Evolutionary conservation across 768 basidiomycete species (phyloP).

Genomic region (Symmetrospora coprosmae): DNA sequence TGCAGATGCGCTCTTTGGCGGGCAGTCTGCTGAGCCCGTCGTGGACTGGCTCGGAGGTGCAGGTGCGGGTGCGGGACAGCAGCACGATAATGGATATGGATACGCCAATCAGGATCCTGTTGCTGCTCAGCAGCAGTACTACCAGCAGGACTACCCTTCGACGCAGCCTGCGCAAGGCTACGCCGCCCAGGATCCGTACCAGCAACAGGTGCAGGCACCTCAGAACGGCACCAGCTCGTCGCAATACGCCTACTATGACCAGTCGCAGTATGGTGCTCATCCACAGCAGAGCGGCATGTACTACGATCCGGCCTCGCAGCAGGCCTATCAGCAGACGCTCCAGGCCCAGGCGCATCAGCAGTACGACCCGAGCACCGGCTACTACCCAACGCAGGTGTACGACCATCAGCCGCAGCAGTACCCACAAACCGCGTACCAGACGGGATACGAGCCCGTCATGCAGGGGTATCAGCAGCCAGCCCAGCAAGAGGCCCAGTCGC

Average conservation of each 20-base stretch:
- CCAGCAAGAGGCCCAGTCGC: not conserved
- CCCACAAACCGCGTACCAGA: not conserved
- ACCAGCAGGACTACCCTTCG: not conserved
- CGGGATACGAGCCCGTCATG: not conserved
- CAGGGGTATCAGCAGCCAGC: not conserved
- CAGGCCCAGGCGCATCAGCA: conserved; percentile 15
- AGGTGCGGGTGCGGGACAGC: not conserved
- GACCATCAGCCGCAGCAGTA: conserved; percentile 4
- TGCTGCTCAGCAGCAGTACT: not conserved
- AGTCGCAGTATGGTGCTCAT: not conserved
- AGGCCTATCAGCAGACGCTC: conserved; percentile 3
- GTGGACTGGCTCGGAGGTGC: conserved; percentile 4
- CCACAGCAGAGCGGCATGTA: not conserved
- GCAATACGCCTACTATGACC: not conserved
- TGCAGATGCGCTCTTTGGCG: too few relatives aligned
- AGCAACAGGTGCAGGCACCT: not conserved
- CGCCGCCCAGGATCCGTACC: not conserved
- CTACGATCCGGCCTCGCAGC: not conserved
- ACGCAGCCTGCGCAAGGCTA: not conserved
- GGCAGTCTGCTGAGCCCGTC: too few relatives aligned
- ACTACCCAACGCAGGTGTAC: not conserved
- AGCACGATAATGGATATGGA: not conserved
- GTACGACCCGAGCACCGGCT: not conserved
- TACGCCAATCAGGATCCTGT: not conserved
- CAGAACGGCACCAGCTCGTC: not conserved